phyloP scores from a whole-genome alignment of 306 rosid genomes.

The Inga leiocalycina region DNA sequence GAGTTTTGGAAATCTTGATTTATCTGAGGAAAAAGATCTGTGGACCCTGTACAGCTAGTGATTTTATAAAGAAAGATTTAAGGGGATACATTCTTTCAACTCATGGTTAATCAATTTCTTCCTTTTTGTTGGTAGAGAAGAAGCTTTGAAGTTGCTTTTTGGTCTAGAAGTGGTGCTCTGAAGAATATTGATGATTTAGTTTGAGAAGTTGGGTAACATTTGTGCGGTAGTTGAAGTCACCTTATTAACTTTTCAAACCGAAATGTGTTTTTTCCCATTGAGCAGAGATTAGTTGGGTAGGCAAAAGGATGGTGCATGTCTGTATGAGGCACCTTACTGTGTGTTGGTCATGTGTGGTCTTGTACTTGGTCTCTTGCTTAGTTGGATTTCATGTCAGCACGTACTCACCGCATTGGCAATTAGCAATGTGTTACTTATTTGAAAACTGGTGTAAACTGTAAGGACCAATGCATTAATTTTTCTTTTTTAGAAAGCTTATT shows the following conservation, averaged over 20 bases:
- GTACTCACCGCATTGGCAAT: not conserved
- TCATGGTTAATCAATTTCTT: not conserved
- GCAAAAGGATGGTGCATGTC: not conserved
- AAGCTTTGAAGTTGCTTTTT: not conserved
- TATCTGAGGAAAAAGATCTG: not conserved
- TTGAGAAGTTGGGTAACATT: not conserved
- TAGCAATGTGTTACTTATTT: not conserved
- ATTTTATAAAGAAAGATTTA: not conserved
- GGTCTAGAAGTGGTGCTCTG: not conserved
- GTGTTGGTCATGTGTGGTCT: not conserved
- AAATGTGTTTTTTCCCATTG: not conserved
- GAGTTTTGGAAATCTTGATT: not conserved
- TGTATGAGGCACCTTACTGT: not conserved
- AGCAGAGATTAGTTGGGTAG: not conserved
- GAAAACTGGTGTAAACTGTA: not conserved
- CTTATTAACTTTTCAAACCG: not conserved
- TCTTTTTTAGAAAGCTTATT: not conserved
- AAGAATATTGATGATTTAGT: not conserved
- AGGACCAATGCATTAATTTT: not conserved
- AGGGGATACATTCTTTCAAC: not conserved
- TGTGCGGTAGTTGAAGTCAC: not conserved
- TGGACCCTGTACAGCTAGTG: not conserved
- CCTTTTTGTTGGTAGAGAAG: not conserved
- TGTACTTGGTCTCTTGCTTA: not conserved
- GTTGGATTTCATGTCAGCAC: not conserved